Percentiles rank a stretch among this genome's conserved stretches.
These are phyloP conservation scores for Jatropha podagrica DNA, from an alignment of 441 rosid species.

Conservation along the genomic window DNA sequence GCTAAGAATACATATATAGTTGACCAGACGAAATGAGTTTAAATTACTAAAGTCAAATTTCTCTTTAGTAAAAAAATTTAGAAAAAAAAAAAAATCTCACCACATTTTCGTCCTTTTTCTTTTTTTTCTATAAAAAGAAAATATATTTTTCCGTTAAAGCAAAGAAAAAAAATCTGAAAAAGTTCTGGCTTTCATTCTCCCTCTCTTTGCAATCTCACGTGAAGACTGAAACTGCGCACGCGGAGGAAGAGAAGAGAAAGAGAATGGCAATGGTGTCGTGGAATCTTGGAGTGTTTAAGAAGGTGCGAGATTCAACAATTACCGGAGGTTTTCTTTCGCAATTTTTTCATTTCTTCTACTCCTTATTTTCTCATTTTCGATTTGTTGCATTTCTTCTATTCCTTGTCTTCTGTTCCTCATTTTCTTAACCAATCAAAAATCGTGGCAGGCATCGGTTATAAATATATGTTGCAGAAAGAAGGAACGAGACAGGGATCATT, in stretches of 20 bases:
- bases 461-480: constrained; percentile 61
- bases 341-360: background rate
- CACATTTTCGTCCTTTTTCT: no score
- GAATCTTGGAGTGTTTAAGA: constrained; percentile 35
- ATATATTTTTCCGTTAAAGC: background rate
- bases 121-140: background rate
- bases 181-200: constrained; percentile 27
- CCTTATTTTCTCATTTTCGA: background rate
- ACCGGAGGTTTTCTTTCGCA: constrained; percentile 1
- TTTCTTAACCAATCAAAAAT: background rate
- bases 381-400: background rate
- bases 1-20: no score
- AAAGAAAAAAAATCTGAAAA: background rate
- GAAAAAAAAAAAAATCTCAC: no score
- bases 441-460: constrained; percentile 36
- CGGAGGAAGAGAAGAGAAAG: constrained; percentile 4
- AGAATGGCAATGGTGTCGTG: constrained; percentile 58
- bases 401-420: background rate
- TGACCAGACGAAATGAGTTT: no score
- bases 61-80: no score
- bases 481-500: constrained; percentile 59
- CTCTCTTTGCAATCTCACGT: background rate
- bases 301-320: constrained; percentile 38
- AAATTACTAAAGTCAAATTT: no score
- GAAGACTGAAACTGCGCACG: background rate